These are phyloP conservation scores for Aspergillus versicolor DNA, from an alignment of 2,329 filamentous ascomycete genomes.

Conservation along the genomic window DNA sequence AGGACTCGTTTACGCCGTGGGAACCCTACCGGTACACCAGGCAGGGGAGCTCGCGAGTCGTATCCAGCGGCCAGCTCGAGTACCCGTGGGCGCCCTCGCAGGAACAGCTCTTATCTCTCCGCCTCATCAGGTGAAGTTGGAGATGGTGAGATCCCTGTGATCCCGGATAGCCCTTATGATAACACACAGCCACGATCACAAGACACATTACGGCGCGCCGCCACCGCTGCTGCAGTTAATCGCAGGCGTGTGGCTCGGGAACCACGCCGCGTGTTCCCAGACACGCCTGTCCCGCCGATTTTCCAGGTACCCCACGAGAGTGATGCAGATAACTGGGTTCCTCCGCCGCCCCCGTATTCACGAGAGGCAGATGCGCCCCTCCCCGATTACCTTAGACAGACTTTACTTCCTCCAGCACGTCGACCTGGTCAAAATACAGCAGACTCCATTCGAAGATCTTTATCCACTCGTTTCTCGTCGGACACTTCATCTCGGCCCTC, in stretches of 20 bases:
- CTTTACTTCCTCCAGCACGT: conserved; percentile 32
- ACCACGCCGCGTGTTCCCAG: conserved; percentile 44
- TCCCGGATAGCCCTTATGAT: conserved; percentile 69
- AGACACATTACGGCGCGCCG: conserved; percentile 69
- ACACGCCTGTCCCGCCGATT: conserved; percentile 9
- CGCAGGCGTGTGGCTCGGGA: conserved; percentile 61
- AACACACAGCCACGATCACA: conserved; percentile 70
- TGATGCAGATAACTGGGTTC: conserved; percentile 85
- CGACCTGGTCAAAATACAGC: conserved; percentile 12
- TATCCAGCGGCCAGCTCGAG: conserved; percentile 23
- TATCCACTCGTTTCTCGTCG: conserved; percentile 26
- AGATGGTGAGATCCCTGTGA: conserved; percentile 48
- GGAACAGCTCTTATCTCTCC: conserved; percentile 29
- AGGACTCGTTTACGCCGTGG: conserved; percentile 66
- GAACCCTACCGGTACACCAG: conserved; percentile 40
- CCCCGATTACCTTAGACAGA: conserved; percentile 36
- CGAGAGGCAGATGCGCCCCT: conserved; percentile 36
- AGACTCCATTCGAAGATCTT: conserved; percentile 21
- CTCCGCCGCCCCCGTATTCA: conserved; percentile 75
- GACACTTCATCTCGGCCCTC: conserved; percentile 23
- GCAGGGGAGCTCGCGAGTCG: conserved; percentile 23
- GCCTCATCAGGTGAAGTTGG: conserved; percentile 22
- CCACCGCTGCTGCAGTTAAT: conserved; percentile 71
- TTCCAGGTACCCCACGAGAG: conserved; percentile 77
- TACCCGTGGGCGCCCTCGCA: conserved; percentile 19